These are phyloP conservation scores for Beauveria asiatica DNA, from an alignment of 2,329 filamentous ascomycete genomes.

Conservation along the genomic window DNA sequence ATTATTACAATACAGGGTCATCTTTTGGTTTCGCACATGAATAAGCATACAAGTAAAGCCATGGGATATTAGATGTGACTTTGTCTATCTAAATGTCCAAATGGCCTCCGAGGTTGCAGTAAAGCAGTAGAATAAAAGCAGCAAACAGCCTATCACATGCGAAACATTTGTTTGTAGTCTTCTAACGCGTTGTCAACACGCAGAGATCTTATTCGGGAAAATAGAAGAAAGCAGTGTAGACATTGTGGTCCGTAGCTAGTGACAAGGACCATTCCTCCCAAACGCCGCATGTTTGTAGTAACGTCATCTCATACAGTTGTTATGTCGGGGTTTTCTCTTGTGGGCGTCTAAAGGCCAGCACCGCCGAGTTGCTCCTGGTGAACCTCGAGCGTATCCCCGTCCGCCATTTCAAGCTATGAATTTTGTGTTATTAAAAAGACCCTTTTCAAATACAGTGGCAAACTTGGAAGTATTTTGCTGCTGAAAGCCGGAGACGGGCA, in stretches of 20 bases:
- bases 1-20: conserved; percentile 1
- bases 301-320: conserved; percentile 10
- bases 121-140: background rate
- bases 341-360: background rate
- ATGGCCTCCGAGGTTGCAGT: background rate
- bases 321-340: background rate
- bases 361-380: conserved; percentile 96
- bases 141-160: background rate
- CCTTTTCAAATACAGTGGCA: background rate
- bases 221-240: conserved; percentile 6
- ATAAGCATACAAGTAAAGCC: background rate
- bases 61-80: conserved; percentile 9
- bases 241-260: background rate
- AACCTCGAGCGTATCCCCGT: conserved; percentile 92
- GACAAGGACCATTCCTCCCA: conserved; percentile 2
- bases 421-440: background rate
- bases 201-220: background rate
- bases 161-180: background rate
- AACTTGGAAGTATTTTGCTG: background rate
- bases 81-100: conserved; percentile 7
- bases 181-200: background rate
- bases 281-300: conserved; percentile 9
- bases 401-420: conserved; percentile 83
- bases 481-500: background rate
- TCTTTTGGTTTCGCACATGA: background rate